Evolutionary conservation across 352 stramenopile genomes (phyloP).

Genomic region (Thalassiosira hispida): DNA sequence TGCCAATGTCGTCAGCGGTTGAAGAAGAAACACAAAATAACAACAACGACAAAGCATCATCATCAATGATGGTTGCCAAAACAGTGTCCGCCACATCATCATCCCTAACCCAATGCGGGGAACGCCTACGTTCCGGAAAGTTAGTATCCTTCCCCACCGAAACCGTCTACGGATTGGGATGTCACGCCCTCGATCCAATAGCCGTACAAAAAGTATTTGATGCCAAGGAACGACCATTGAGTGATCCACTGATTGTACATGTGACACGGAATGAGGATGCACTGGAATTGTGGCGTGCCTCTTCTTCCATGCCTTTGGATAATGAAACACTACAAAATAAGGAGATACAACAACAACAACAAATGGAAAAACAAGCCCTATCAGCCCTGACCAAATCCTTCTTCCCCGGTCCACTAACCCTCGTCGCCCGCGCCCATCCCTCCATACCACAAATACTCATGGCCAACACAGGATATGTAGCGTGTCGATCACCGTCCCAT

Average conservation of each 20-base stretch:
- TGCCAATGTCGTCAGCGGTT: slow-evolving; percentile 2
- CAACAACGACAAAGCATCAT: background rate
- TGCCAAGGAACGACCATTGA: slow-evolving; percentile 93
- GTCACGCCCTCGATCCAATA: slow-evolving; percentile 93
- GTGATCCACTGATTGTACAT: slow-evolving; percentile 98
- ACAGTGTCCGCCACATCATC: slow-evolving; percentile 34
- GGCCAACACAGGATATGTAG: slow-evolving; percentile 96
- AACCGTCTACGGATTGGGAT: slow-evolving; percentile 98
- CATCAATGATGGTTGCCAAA: slow-evolving; percentile 19
- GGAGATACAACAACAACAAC: slow-evolving; percentile 2
- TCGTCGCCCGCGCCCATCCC: slow-evolving; percentile 92
- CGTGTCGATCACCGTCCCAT: slow-evolving; percentile 94
- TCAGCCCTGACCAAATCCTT: slow-evolving; percentile 89
- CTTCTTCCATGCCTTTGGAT: slow-evolving; percentile 2
- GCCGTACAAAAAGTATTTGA: slow-evolving; percentile 96
- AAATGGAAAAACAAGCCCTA: slow-evolving; percentile 72
- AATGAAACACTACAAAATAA: background rate
- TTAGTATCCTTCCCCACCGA: slow-evolving; percentile 96
- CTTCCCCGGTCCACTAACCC: slow-evolving; percentile 97
- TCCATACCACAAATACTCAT: slow-evolving; percentile 83
- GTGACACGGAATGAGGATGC: slow-evolving; percentile 90
- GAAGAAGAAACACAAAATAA: background rate
- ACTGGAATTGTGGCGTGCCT: slow-evolving; percentile 85
- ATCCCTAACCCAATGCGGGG: slow-evolving; percentile 62
- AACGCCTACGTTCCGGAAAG: slow-evolving; percentile 61